Conservation (phyloP, 2,329 filamentous ascomycete genomes). For the Dactylellina parvicollis region DNA sequence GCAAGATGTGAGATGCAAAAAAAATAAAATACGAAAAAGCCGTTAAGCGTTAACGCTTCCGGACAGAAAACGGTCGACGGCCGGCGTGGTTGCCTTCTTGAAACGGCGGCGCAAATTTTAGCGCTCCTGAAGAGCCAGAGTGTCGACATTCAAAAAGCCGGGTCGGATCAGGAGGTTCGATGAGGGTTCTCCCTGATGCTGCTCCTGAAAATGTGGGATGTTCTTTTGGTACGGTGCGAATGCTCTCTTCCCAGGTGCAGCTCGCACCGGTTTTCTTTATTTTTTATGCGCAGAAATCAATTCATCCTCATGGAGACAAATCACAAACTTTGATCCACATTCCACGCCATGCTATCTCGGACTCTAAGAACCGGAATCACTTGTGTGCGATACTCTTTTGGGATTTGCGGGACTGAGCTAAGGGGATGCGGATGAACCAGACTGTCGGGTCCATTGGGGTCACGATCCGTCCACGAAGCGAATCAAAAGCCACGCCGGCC, state of each 20-base stretch:
- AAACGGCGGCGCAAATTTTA: slow-evolving; percentile 41
- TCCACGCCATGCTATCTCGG: slow-evolving; percentile 54
- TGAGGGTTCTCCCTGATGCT: slow-evolving; percentile 14
- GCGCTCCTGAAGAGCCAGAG: slow-evolving; percentile 29
- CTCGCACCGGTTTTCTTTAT: slow-evolving; percentile 43
- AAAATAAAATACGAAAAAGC: slow-evolving; percentile 34
- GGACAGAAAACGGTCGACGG: slow-evolving; percentile 33
- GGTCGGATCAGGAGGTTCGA: slow-evolving; percentile 45
- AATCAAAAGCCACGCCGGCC: slow-evolving; percentile 53
- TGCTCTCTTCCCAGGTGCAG: slow-evolving; percentile 27
- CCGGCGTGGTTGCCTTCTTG: slow-evolving; percentile 22
- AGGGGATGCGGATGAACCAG: slow-evolving; percentile 55
- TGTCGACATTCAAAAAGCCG: slow-evolving; percentile 32
- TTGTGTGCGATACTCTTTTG: slow-evolving; percentile 54
- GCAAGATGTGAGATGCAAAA: slow-evolving; percentile 50
- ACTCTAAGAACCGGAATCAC: slow-evolving; percentile 52
- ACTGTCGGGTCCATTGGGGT: slow-evolving; percentile 54
- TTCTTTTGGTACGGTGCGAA: slow-evolving; percentile 31
- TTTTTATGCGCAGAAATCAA: slow-evolving; percentile 38
- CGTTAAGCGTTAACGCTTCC: slow-evolving; percentile 18
- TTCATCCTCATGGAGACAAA: slow-evolving; percentile 54
- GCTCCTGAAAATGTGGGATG: slow-evolving; percentile 41
- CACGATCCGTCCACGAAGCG: slow-evolving; percentile 52
- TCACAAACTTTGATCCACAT: slow-evolving; percentile 54
- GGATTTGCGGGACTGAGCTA: slow-evolving; percentile 54